Percentiles rank a stretch among this genome's conserved stretches.
These are phyloP conservation scores for Botryotinia narcissicola DNA, from an alignment of 2,329 filamentous ascomycete genomes.

Conservation along the genomic window DNA sequence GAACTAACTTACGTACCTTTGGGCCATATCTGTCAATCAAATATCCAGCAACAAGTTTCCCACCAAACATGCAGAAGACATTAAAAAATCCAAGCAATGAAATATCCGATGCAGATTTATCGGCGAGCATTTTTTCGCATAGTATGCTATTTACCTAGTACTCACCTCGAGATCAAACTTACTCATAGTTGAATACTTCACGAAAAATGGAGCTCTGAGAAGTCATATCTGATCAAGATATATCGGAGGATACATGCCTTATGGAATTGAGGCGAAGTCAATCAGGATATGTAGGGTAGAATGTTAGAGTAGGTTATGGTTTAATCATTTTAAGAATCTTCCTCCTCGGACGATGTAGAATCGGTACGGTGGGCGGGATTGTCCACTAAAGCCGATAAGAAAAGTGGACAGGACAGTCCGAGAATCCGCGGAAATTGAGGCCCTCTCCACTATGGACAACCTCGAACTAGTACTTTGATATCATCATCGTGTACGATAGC, in stretches of 20 bases:
- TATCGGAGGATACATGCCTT: neutral
- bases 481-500: neutral
- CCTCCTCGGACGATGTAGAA: neutral
- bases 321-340: neutral
- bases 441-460: neutral
- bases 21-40: conserved; percentile 36
- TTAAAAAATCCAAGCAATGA: conserved; percentile 40
- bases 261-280: neutral
- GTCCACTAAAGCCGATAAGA: neutral
- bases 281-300: neutral
- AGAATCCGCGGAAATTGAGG: neutral
- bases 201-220: neutral
- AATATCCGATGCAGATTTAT: conserved; percentile 28
- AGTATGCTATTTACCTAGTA: conserved; percentile 28
- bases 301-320: neutral
- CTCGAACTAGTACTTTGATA: neutral
- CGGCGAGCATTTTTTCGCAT: conserved; percentile 27
- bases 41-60: conserved; percentile 7
- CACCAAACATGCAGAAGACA: conserved; percentile 35
- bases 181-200: neutral
- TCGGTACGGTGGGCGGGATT: neutral
- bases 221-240: neutral
- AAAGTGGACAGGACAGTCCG: neutral
- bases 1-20: conserved; percentile 18
- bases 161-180: neutral